These are phyloP conservation scores for Pascua sp. DNA, from an alignment of 1,284 basidiomycete genomes.

Conservation along the genomic window DNA sequence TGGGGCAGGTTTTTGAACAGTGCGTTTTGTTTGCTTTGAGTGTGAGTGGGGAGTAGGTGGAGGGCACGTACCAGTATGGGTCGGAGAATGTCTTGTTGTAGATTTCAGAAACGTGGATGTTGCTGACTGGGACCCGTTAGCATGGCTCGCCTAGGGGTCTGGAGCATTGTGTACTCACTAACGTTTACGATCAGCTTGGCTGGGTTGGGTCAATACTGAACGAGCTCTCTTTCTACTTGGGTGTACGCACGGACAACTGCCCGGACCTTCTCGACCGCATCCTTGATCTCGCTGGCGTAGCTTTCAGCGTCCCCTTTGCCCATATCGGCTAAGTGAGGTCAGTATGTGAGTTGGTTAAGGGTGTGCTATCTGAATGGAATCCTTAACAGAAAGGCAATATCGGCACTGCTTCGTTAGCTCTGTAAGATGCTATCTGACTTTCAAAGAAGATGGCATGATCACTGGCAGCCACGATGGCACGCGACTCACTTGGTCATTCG, in stretches of 20 bases:
- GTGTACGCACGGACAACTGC: conserved; percentile 34
- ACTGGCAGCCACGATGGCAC: neutral
- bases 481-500: conserved; percentile 44
- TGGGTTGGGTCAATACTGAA: conserved; percentile 6
- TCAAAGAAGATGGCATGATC: too few species aligned
- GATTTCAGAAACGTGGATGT: conserved; percentile 41
- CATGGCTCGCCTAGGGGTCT: neutral
- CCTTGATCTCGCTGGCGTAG: conserved; percentile 35
- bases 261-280: conserved; percentile 37
- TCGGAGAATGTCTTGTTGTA: conserved; percentile 23
- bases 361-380: neutral
- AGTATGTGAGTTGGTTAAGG: conserved; percentile 23
- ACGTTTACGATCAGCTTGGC: conserved; percentile 36
- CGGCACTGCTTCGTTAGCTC: conserved; percentile 29
- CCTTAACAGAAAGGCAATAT: conserved; percentile 42
- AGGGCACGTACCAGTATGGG: conserved; percentile 10
- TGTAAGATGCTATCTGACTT: too few species aligned
- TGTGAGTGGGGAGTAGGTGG: neutral
- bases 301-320: conserved; percentile 21
- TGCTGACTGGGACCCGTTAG: conserved; percentile 27
- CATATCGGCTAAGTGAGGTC: conserved; percentile 3
- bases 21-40: conserved; percentile 13
- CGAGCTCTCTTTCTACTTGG: neutral
- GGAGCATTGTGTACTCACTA: conserved; percentile 14
- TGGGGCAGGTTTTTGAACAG: conserved; percentile 30